Evolutionary conservation across 768 basidiomycete genomes (phyloP).

Genomic region (Podaxis mareebaensis): DNA sequence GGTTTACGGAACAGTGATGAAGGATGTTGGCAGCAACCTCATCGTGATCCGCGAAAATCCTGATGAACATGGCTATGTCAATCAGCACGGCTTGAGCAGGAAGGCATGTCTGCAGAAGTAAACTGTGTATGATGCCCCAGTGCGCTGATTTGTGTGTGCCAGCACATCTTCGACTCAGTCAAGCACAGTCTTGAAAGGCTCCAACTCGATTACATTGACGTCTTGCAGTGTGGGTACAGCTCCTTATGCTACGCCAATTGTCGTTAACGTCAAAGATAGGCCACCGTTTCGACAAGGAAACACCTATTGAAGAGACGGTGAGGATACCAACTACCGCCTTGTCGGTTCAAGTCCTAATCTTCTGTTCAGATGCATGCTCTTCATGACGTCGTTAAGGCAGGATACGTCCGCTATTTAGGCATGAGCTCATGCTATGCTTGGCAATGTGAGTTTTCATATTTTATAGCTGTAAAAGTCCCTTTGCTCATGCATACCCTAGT

Average conservation of each 20-base stretch:
- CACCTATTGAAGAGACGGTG: constrained; percentile 59
- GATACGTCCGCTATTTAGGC: constrained; percentile 61
- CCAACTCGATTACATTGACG: constrained; percentile 75
- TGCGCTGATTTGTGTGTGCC: constrained; percentile 20
- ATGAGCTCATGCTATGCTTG: constrained; percentile 58
- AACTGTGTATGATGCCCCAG: neutral
- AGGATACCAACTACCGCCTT: neutral
- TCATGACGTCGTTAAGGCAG: constrained; percentile 66
- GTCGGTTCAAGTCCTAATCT: neutral
- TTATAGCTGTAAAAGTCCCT: neutral
- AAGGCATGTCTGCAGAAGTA: constrained; percentile 23
- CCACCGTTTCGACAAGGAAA: constrained; percentile 57
- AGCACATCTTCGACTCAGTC: constrained; percentile 76
- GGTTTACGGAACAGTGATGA: constrained; percentile 38
- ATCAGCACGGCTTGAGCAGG: constrained; percentile 47
- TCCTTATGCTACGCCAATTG: constrained; percentile 17
- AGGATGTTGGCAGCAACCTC: constrained; percentile 20
- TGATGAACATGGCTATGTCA: constrained; percentile 52
- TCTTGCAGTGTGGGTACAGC: constrained; percentile 58
- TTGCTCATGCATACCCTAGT: constrained; percentile 29
- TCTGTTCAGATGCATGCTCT: constrained; percentile 61
- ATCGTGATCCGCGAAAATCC: constrained; percentile 19
- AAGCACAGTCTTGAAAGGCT: constrained; percentile 64
- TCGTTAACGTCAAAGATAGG: constrained; percentile 27
- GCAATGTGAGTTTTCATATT: constrained; percentile 41